Conservation (phyloP, 176 grass and related monocot genomes). For the Chloris gayana region DNA sequence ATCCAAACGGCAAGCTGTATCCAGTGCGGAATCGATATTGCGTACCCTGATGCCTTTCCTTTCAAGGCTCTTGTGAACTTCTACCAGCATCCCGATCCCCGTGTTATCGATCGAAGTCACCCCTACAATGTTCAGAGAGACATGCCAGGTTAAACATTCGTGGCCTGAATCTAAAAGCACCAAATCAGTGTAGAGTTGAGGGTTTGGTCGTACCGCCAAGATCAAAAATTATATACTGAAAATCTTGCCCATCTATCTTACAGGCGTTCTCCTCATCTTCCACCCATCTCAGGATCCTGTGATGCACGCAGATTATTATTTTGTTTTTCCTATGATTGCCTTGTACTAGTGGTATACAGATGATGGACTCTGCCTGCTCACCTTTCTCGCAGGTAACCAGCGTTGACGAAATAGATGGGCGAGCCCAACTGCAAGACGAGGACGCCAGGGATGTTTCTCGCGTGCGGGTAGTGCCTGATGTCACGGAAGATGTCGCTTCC, state of each 20-base stretch:
- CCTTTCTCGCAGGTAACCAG: slow-evolving; percentile 86
- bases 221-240: slow-evolving; percentile 70
- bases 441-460: slow-evolving; percentile 47
- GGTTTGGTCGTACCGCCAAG: slow-evolving; percentile 57
- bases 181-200: neutral
- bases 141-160: neutral
- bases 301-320: neutral
- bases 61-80: slow-evolving; percentile 64
- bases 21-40: neutral
- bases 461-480: slow-evolving; percentile 64
- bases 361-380: slow-evolving; percentile 20
- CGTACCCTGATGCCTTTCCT: slow-evolving; percentile 60
- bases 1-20: neutral
- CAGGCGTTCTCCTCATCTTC: slow-evolving; percentile 57
- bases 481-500: slow-evolving; percentile 74
- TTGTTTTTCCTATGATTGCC: neutral
- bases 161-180: slow-evolving; percentile 8
- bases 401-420: slow-evolving; percentile 78
- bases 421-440: slow-evolving; percentile 77
- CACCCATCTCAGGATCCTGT: slow-evolving; percentile 90
- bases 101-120: slow-evolving; percentile 85
- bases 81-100: slow-evolving; percentile 70
- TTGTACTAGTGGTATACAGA: neutral
- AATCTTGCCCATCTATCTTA: slow-evolving; percentile 52
- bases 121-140: slow-evolving; percentile 44